Base-by-base conservation (phyloP, 202 grass and related monocot genomes). In the Zizania palustris region DNA sequence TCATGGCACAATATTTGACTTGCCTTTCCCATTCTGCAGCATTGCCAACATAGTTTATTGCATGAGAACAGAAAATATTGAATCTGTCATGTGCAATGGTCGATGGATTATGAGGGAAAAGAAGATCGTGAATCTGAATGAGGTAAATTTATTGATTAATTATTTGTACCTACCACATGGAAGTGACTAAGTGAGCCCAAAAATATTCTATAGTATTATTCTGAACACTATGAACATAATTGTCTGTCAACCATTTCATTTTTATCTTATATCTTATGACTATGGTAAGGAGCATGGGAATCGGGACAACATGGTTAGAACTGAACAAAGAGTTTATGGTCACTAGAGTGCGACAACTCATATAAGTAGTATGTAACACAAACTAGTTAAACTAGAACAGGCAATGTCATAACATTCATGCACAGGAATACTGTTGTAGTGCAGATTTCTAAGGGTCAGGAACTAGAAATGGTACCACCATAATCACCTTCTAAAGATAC, bases 1-100 rank as follows among this genome's bases (percentile, higher is more conserved):
- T 51, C 46, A 35, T 80, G 37, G 34, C 43, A 61, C 49, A 34
- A 43, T 49, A 42, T 38, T 37, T 69, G 28, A 38, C 54, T 15
- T 62, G 68, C 45, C 39, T 64, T 87, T 28, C 48, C 12, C 57
- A 22, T 58, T 63, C 6, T 75, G 67, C 83, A 92, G 91, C 63
- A 84, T 93, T 76, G 92, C 94, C 56, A 97, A 88, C 76, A 78
- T 93, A 57, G 91, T 90, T 67, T 97, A 97, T 64, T 92, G 91
- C 61, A 93, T 93, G 94, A 78, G 94, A 71, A 93, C 88, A 10
- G 88, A 97, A 67, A 97, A 97, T 70, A 92, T 97, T 58, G 88
- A 97, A 76, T 97, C 86, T 74, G 88, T 93, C 41, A 93, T 97
- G 81, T 97, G 91, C 86, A 93, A 97, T 76, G 94, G 94, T 72